Evolutionary conservation across 2,329 filamentous ascomycete species (phyloP).

Genomic region (Sphaerostilbella broomeana): DNA sequence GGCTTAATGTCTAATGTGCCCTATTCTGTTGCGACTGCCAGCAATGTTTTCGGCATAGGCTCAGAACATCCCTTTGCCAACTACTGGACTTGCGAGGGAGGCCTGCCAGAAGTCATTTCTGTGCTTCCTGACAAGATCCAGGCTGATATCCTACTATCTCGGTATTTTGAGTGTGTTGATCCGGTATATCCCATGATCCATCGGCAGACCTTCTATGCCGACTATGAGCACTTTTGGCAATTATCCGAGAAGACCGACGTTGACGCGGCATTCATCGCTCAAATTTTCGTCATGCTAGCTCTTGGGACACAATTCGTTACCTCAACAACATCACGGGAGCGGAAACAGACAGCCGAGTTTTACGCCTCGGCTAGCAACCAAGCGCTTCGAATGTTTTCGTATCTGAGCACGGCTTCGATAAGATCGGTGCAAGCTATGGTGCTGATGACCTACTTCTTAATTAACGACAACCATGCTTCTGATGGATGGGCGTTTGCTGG

Average conservation of each 20-base stretch:
- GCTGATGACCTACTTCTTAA: constrained; percentile 72
- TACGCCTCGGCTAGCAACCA: constrained; percentile 77
- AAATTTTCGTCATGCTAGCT: constrained; percentile 72
- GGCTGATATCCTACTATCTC: constrained; percentile 60
- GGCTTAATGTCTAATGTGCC: constrained; percentile 66
- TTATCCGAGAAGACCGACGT: constrained; percentile 53
- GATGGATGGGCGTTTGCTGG: constrained; percentile 80
- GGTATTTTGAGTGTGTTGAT: constrained; percentile 66
- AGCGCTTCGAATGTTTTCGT: constrained; percentile 66
- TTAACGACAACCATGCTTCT: constrained; percentile 78
- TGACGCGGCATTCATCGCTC: constrained; percentile 63
- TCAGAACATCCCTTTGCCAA: constrained; percentile 75
- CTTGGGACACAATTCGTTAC: constrained; percentile 73
- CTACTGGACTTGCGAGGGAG: constrained; percentile 77
- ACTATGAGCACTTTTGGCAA: constrained; percentile 74
- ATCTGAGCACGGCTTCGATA: constrained; percentile 67
- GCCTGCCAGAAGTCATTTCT: constrained; percentile 65
- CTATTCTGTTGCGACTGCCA: constrained; percentile 62
- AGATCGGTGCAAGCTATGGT: constrained; percentile 75
- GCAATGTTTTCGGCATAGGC: constrained; percentile 75
- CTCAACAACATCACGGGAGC: constrained; percentile 49
- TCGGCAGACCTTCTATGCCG: constrained; percentile 65
- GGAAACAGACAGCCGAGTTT: constrained; percentile 72
- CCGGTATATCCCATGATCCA: constrained; percentile 78
- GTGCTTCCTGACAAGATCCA: constrained; percentile 71